Evolutionary conservation across 2,329 filamentous ascomycete genomes (phyloP), one percentile per base, ranked within the genome.

Genomic region (Alternaria burnsii): DNA sequence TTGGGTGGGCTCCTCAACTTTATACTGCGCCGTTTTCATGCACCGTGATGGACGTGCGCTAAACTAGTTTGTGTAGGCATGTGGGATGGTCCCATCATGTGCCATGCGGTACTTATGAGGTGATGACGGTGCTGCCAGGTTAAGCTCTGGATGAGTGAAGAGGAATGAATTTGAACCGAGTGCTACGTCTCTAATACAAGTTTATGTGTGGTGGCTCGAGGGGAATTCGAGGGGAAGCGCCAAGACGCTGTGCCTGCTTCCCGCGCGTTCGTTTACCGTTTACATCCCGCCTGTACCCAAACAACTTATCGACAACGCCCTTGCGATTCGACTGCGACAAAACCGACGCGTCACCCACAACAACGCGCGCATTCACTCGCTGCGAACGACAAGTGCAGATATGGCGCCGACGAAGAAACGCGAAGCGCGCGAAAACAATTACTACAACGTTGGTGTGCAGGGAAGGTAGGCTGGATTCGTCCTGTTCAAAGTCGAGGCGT

Each of bases 361-460:
- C 28, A 63, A 50, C 41, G 62, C 40, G 69, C 71, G 70, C 70
- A 65, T 20, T n/a, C 48, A 26, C 20, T 9, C 10, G 14, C 47
- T 22, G 34, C 50, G 52, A 59, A 34, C 52, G 28, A 11, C 14
- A 24, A 6, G 6, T 26, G 7, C 3, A 42, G 64, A 22, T 10
- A 79, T 79, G 76, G 75, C 76, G 61, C 76, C 77, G 3, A 63
- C 66, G 38, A 68, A 71, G 20, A 76, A 75, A 63, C 75, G 76
- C 70, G 76, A 78, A 63, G 73, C 70, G 62, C 77, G 77, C 72
- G 77, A 77, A 48, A 79, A 79, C 42, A 70, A 79, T 43, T 79
- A 70, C 66, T 80, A 78, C 65, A 69, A 79, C 66, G 72, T 79
- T 41, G 78, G 78, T 24, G 76, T 78, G 3, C 77, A 79, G 58